Conservation (phyloP, 2,329 filamentous ascomycete species). For the Hymenoscyphus albidus region DNA sequence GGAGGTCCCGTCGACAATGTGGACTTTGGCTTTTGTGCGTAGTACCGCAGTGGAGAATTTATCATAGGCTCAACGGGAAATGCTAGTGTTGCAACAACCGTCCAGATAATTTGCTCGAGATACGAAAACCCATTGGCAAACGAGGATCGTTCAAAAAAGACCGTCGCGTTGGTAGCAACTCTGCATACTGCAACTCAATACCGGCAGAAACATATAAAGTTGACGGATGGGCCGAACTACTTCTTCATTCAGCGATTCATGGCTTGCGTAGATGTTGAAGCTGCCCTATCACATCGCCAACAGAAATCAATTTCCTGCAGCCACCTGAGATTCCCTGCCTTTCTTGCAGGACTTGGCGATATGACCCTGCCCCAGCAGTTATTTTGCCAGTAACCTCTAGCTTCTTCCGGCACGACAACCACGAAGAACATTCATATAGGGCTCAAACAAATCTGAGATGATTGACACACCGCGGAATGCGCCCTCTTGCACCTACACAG, state of each 20-base stretch:
- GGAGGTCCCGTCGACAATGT: neutral
- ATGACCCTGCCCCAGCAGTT: neutral
- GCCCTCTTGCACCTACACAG: neutral
- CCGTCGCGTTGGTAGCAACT: neutral
- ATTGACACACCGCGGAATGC: conserved; percentile 16
- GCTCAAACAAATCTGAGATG: neutral
- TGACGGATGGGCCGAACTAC: conserved; percentile 21
- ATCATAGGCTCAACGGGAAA: conserved; percentile 1
- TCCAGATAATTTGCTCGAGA: neutral
- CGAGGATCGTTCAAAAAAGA: neutral
- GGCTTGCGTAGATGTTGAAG: conserved; percentile 21
- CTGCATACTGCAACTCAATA: neutral
- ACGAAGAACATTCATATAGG: neutral
- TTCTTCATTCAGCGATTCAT: conserved; percentile 11
- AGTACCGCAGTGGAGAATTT: neutral
- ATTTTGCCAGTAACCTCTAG: conserved; percentile 9
- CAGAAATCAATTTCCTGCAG: conserved; percentile 4
- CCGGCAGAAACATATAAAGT: neutral
- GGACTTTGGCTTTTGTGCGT: neutral
- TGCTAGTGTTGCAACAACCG: neutral
- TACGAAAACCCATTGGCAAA: neutral
- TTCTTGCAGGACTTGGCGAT: neutral
- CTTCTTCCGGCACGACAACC: conserved; percentile 4
- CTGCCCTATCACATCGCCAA: conserved; percentile 7
- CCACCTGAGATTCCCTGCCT: conserved; percentile 5